Evolutionary conservation across 1,284 basidiomycete genomes (phyloP), one percentile per base, ranked within the genome.

Genomic region (Puccinia brachypodii): DNA sequence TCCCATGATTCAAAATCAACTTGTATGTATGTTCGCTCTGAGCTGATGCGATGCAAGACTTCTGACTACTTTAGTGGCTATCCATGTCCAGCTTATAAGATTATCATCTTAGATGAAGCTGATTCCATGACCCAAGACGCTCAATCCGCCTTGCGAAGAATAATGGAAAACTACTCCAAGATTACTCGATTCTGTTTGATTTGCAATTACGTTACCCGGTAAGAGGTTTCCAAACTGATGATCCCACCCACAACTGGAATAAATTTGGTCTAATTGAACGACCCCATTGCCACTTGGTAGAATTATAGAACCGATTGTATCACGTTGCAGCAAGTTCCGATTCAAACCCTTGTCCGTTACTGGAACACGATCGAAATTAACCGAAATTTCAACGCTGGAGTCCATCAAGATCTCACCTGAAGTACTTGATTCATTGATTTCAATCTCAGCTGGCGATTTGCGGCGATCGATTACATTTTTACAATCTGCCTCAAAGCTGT

Each of bases 51-150:
- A 44, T 28, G 3, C 36, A 33, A 36, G 33, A 42, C 28, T 42
- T 44, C 16, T 11, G 40, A 68, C 28, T 68, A 22, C 16, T 40
- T 62, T 33, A 81, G 78, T 64, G 78, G 68, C 76, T 98, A 97
- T 86, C 96, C 96, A 36, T 98, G 94, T 85, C 97, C 97, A 42
- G 96, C 97, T 0, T 99, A 95, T 89, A 99, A 99, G 87, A 97
- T 99, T 85, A 93, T 99, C 86, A 98, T 99, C 83, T 90, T 99
- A 25, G 97, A 99, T 85, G 97, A 99, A 88, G 97, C 97, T 53
- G 97, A 99, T 86, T 96, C 94, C 16, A 99, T 99, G 96, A 99
- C 96, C 8, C 97, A 99, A 87, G 96, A 99, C 86, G 96, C 96
- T 1, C 96, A 99, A 87, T 95, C 92, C 69, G 96, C 96, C 0